Conservation (phyloP, 2,329 filamentous ascomycete species). For the Aspergillus ochraceoroseus region DNA sequence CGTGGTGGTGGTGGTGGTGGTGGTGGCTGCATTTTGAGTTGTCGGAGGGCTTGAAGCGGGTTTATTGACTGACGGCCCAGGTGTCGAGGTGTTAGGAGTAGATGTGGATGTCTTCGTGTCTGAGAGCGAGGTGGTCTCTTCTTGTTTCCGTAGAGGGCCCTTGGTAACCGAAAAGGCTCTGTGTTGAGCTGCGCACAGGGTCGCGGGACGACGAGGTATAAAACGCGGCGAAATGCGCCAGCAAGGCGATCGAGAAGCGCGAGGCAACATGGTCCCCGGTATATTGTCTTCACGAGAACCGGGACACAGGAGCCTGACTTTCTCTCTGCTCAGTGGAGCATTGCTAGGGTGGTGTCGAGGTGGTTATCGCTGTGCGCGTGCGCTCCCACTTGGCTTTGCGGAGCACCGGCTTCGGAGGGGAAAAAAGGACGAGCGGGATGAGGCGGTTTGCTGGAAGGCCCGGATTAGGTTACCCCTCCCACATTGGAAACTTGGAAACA, state of each 20-base stretch:
- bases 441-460: conserved; percentile 7
- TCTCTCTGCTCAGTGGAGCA: conserved; percentile 24
- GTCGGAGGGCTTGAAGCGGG: conserved; percentile 22
- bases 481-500: too few relatives aligned
- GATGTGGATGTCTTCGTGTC: conserved; percentile 14
- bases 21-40: conserved; percentile 25
- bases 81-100: conserved; percentile 11
- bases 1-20: too few relatives aligned
- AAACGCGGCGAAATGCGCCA: conserved; percentile 31
- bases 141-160: conserved; percentile 14
- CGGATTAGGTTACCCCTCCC: conserved; percentile 7
- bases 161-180: conserved; percentile 30
- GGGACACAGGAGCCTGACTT: background rate
- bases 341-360: conserved; percentile 17
- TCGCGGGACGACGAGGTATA: conserved; percentile 23
- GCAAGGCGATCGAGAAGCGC: conserved; percentile 35
- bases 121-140: conserved; percentile 24
- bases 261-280: conserved; percentile 35
- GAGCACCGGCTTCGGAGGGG: conserved; percentile 35
- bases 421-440: conserved; percentile 20
- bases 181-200: conserved; percentile 25
- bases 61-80: conserved; percentile 16
- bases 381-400: conserved; percentile 23
- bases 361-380: conserved; percentile 8
- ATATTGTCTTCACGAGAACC: conserved; percentile 10